A percentile compares a stretch with the other conserved stretches of the same genome.
These are phyloP conservation scores for Trifolium subterraneum DNA, from an alignment of 306 rosid species.

Conservation along the genomic window DNA sequence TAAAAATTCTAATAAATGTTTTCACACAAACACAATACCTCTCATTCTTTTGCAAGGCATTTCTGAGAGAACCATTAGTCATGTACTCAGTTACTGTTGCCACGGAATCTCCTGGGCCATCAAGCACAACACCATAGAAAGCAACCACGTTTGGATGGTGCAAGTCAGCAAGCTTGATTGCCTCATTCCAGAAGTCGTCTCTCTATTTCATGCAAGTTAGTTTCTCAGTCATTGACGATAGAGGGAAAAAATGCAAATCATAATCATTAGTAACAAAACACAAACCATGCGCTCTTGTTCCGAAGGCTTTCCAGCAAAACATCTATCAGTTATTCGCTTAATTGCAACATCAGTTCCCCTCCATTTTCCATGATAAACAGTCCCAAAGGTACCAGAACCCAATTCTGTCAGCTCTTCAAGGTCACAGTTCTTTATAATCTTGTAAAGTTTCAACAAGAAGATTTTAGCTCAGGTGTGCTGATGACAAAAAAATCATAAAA, in stretches of 20 bases:
- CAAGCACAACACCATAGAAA: constrained; percentile 92
- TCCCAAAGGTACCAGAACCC: constrained; percentile 91
- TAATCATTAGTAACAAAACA: constrained; percentile 27
- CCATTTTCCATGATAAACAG: constrained; percentile 93
- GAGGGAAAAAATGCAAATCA: constrained; percentile 20
- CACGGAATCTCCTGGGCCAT: constrained; percentile 87
- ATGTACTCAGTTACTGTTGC: constrained; percentile 94
- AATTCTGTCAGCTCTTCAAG: constrained; percentile 86
- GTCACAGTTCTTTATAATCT: constrained; percentile 83
- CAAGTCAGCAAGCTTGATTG: constrained; percentile 91
- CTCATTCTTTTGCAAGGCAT: constrained; percentile 80
- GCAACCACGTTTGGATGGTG: constrained; percentile 97
- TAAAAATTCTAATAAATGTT: constrained; percentile 17
- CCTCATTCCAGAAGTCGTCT: constrained; percentile 95
- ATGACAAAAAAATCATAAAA: constrained; percentile 31
- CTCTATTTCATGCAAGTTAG: constrained; percentile 57
- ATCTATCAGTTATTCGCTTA: constrained; percentile 81
- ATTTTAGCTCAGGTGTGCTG: constrained; percentile 27
- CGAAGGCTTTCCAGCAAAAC: constrained; percentile 84
- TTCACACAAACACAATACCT: constrained; percentile 53
- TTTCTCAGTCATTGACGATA: constrained; percentile 10
- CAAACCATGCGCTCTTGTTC: constrained; percentile 92
- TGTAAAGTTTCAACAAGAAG: constrained; percentile 25
- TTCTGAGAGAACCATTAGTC: constrained; percentile 90
- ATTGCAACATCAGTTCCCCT: constrained; percentile 89